A percentile compares a stretch with the other conserved stretches of the same genome.
phyloP scores from a whole-genome alignment of 192 early-diverging fungal species.

The Dissophora ornata region DNA sequence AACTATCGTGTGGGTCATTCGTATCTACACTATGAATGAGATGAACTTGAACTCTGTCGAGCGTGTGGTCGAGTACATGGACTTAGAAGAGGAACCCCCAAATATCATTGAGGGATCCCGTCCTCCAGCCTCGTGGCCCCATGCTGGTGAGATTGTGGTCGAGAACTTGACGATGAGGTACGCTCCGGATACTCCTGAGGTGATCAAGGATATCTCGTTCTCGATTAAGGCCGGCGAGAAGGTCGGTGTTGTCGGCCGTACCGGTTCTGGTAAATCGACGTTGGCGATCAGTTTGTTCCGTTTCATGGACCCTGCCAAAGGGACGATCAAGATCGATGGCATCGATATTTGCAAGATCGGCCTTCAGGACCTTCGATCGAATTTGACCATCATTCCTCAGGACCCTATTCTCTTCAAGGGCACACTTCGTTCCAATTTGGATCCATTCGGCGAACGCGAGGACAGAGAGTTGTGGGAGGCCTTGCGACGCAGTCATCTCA shows the following conservation, averaged over 20 bases:
- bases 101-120: conserved; percentile 60
- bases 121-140: conserved; percentile 70
- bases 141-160: conserved; percentile 74
- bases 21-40: conserved; percentile 84
- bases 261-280: conserved; percentile 73
- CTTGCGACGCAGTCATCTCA: conserved; percentile 78
- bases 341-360: conserved; percentile 68
- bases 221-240: conserved; percentile 66
- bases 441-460: conserved; percentile 83
- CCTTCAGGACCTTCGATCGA: conserved; percentile 61
- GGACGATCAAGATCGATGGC: conserved; percentile 64
- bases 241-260: conserved; percentile 73
- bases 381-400: conserved; percentile 78
- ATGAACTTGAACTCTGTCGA: conserved; percentile 91
- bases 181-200: conserved; percentile 70
- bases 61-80: conserved; percentile 85
- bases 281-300: conserved; percentile 68
- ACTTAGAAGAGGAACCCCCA: conserved; percentile 82
- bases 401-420: conserved; percentile 83
- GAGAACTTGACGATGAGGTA: conserved; percentile 79
- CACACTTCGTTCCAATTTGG: conserved; percentile 81
- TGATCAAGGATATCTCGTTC: conserved; percentile 77
- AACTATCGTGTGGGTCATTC: conserved; percentile 83
- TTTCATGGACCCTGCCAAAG: conserved; percentile 62
- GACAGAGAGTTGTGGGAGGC: conserved; percentile 83